phyloP scores from a whole-genome alignment of 176 grass and related monocot genomes.

The Eremochloa ophiuroides region DNA sequence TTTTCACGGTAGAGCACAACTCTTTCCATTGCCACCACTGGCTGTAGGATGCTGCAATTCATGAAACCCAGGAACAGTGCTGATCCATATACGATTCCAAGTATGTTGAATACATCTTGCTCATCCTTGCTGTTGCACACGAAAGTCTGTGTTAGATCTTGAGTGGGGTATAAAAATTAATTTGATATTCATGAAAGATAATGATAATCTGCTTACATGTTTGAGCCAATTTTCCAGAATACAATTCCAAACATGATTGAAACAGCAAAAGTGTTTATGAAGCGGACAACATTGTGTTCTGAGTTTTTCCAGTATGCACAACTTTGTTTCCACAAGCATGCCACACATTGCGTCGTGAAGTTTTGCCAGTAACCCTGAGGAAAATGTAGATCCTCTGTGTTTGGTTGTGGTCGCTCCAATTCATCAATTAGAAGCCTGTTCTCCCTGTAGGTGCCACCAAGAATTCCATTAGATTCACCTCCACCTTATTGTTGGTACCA shows the following conservation, averaged over 20 bases:
- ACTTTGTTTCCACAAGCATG: slow-evolving; percentile 87
- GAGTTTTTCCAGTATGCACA: slow-evolving; percentile 97
- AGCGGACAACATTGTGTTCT: slow-evolving; percentile 78
- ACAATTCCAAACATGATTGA: slow-evolving; percentile 79
- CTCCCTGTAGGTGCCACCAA: slow-evolving; percentile 40
- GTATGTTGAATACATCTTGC: slow-evolving; percentile 86
- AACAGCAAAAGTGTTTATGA: slow-evolving; percentile 67
- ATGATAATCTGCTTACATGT: slow-evolving; percentile 56
- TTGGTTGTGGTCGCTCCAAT: slow-evolving; percentile 42
- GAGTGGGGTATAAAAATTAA: not conserved
- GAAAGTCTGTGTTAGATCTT: not conserved
- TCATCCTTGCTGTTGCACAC: slow-evolving; percentile 51
- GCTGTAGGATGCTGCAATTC: slow-evolving; percentile 66
- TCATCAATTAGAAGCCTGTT: slow-evolving; percentile 71
- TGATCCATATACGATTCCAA: slow-evolving; percentile 50
- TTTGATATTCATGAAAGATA: not conserved
- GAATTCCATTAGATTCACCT: slow-evolving; percentile 19
- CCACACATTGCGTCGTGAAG: slow-evolving; percentile 56
- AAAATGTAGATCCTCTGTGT: slow-evolving; percentile 58
- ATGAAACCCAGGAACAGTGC: slow-evolving; percentile 77
- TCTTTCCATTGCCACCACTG: slow-evolving; percentile 63
- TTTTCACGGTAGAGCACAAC: slow-evolving; percentile 61
- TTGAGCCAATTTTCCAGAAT: slow-evolving; percentile 82
- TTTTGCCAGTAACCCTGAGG: slow-evolving; percentile 57
- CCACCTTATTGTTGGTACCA: slow-evolving; percentile 7